Evolutionary conservation across 305 asterid species (phyloP), one percentile per base, ranked within the genome.

Genomic region (Nicotiana rustica): DNA sequence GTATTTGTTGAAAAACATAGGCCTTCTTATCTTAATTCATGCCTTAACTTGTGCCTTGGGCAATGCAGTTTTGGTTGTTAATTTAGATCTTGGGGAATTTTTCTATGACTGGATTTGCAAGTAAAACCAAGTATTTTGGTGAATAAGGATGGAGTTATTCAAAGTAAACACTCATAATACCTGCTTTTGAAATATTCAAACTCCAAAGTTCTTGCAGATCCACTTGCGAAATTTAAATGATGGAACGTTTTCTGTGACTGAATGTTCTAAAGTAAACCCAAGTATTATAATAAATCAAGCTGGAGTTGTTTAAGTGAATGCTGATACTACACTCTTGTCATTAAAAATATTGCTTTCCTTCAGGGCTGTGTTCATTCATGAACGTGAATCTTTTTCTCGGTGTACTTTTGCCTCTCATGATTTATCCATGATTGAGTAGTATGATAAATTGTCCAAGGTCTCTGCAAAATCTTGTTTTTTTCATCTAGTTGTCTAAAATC

Each of bases 321-420:
- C 38, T 73, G 79, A 73, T 73, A 73, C 25, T 14, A 21, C 14
- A 10, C 44, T 14, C 79, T 73, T 70, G 60, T 18, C 18, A 1
- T 70, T 10, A 10, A 70, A 44, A 19, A 2, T 21, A 73, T 73
- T 73, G 62, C 62, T 47, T 73, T 14, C 19, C 62, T 31, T 73
- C 41, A 44, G 10, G 79, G 35, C 49, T 73, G 7, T 73, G 41
- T 47, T 73, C 79, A 49, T 49, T 73, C 79, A 73, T 25, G 79
- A 73, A 4, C 18, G 19, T 38, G n/a, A 25, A 69, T 21, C 10
- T 73, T 47, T 49, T 47, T 6, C 38, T 25, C 15, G 21, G 62
- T 73, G 41, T 73, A 49, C 62, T 19, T 70, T 70, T 21, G 19
- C 78, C 60, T 25, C 18, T 73, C 79, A 25, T 73, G 60, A 71